Percentiles rank a stretch among this genome's conserved stretches.
Conservation (phyloP, 2,329 filamentous ascomycete genomes). For the Ophiostoma novo-ulmi region DNA sequence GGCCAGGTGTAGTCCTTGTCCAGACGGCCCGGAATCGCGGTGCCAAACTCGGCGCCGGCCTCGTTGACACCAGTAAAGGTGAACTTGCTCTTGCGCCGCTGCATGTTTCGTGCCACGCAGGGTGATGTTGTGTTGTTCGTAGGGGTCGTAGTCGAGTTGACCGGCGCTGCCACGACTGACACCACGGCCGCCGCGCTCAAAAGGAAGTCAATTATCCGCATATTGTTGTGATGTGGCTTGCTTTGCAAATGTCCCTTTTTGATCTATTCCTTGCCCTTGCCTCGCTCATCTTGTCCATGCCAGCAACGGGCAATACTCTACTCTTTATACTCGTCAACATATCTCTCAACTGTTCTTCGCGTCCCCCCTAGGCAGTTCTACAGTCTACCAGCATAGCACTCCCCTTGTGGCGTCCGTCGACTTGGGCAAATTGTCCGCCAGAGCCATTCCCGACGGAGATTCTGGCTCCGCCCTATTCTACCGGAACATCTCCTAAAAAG, state of each 20-base stretch:
- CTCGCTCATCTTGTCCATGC: neutral
- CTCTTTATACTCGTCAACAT: neutral
- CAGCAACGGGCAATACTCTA: neutral
- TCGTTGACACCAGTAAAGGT: conserved; percentile 39
- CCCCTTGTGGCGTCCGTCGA: neutral
- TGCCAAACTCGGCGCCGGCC: conserved; percentile 59
- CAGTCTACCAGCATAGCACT: neutral
- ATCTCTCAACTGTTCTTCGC: neutral
- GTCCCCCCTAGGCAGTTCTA: neutral
- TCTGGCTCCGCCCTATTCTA: conserved; percentile 18
- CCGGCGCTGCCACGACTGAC: conserved; percentile 33
- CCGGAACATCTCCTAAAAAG: neutral
- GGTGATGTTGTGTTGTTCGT: conserved; percentile 26
- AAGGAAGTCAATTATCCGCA: conserved; percentile 36
- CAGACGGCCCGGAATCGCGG: conserved; percentile 48
- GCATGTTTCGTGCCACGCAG: conserved; percentile 3
- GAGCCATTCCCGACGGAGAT: conserved; percentile 13
- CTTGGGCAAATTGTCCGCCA: neutral
- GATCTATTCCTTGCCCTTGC: neutral
- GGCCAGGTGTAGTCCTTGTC: conserved; percentile 59
- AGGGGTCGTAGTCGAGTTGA: conserved; percentile 28
- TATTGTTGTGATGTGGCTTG: conserved; percentile 25
- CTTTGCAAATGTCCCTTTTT: conserved; percentile 8
- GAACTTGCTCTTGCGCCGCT: conserved; percentile 36
- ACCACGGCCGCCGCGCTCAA: conserved; percentile 32